Percentiles rank a stretch among this genome's conserved stretches.
Evolutionary conservation across 768 basidiomycete genomes (phyloP).

Genomic region (Solioccasus polychromus): DNA sequence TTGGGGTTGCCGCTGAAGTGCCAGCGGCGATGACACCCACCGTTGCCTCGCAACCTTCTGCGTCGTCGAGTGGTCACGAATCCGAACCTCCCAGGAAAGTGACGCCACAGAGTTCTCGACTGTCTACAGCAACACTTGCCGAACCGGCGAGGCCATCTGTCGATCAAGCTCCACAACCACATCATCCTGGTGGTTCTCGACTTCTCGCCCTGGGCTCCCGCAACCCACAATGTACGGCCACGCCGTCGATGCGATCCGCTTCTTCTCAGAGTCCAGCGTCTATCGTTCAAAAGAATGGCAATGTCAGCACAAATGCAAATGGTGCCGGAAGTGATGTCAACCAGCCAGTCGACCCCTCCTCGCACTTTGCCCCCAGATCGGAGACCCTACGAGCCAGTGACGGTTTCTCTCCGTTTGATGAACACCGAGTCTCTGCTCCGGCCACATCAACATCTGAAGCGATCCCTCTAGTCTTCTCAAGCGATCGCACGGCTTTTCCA

Average conservation of each 20-base stretch:
- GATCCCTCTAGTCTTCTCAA: constrained; percentile 16
- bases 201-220: constrained; percentile 39
- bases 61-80: constrained; percentile 14
- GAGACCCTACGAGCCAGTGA: constrained; percentile 18
- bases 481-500: constrained; percentile 24
- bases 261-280: constrained; percentile 25
- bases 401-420: constrained; percentile 60
- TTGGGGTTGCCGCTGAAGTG: constrained; percentile 1
- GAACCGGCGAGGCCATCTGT: constrained; percentile 23
- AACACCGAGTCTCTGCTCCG: constrained; percentile 25
- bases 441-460: constrained; percentile 17
- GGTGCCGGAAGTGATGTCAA: constrained; percentile 8
- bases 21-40: constrained; percentile 9
- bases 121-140: constrained; percentile 33
- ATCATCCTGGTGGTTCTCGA: constrained; percentile 40
- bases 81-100: constrained; percentile 18
- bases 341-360: constrained; percentile 17
- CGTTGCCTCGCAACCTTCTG: constrained; percentile 11
- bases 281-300: constrained; percentile 24
- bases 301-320: constrained; percentile 5
- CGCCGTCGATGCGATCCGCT: constrained; percentile 15
- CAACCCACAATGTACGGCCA: constrained; percentile 19
- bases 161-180: constrained; percentile 42
- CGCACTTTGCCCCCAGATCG: constrained; percentile 8
- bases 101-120: constrained; percentile 32